Evolutionary conservation across 192 early-diverging fungal genomes (phyloP).

Genomic region (Coemansia sp.): DNA sequence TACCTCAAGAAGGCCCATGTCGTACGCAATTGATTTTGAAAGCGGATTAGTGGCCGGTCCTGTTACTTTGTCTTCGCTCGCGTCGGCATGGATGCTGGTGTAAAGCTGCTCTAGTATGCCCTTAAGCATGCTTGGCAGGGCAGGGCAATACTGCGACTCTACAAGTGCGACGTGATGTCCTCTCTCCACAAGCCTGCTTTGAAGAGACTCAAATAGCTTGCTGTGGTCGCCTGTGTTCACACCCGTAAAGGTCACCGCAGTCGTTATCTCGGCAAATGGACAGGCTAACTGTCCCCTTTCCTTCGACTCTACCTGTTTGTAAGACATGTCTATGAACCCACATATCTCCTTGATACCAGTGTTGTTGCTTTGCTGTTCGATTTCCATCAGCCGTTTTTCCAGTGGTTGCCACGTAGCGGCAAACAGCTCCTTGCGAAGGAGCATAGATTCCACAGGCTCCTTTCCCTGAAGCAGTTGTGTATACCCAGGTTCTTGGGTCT

Average conservation of each 20-base stretch:
- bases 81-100: conserved; percentile 24
- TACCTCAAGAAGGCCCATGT: conserved; percentile 66
- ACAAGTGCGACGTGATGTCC: conserved; percentile 64
- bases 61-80: conserved; percentile 12
- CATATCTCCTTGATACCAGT: conserved; percentile 60
- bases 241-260: conserved; percentile 74
- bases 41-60: conserved; percentile 13
- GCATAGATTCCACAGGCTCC: conserved; percentile 59
- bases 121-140: conserved; percentile 63
- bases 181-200: conserved; percentile 30
- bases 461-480: conserved; percentile 61
- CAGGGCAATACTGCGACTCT: conserved; percentile 70
- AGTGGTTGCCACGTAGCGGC: conserved; percentile 60
- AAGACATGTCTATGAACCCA: conserved; percentile 63
- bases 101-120: conserved; percentile 73
- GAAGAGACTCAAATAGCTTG: conserved; percentile 68
- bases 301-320: conserved; percentile 38
- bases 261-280: conserved; percentile 70
- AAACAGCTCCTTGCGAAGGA: conserved; percentile 57
- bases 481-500: conserved; percentile 54
- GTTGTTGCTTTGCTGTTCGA: conserved; percentile 60
- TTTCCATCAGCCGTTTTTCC: conserved; percentile 36
- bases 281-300: conserved; percentile 50
- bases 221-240: conserved; percentile 77
- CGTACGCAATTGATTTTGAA: conserved; percentile 59